Evolutionary conservation across 169 alveolate genomes (phyloP), one percentile per base, ranked within the genome.

Genomic region (Plasmodium malariae): DNA sequence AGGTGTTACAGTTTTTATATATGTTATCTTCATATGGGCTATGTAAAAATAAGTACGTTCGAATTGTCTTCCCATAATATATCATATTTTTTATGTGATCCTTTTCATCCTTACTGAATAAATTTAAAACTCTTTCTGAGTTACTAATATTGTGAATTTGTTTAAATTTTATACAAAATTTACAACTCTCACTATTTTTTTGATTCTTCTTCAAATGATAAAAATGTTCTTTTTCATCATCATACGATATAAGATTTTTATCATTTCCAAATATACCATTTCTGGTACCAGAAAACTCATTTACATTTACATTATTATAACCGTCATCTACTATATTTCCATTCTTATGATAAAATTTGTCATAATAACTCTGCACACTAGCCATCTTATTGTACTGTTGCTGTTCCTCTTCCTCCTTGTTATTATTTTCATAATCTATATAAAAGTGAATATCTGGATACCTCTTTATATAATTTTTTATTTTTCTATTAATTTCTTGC

Each of bases 171-270:
- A 68, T 86, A 24, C 92, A 86, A 57, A 86, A 86, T 36, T 70
- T 86, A 65, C 92, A 86, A 30, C 28, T 83, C 17, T 9, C 34
- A 54, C 37, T 57, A 32, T 40, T 32, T 40, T 86, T 71, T 48
- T 86, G 78, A 49, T 54, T 54, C 24, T 86, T 68, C 51, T 70
- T 86, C 49, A 86, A 69, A 70, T 86, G 92, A 40, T 45, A 19
- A 86, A 86, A 86, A 37, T 86, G 92, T 32, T 86, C 92, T 49
- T 86, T 86, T 12, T 86, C 92, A 59, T 86, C 92, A 43, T 86
- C 92, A 60, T 57, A 86, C 12, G 67, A 12, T 37, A 69, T 24
- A 3, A 83, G 34, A 49, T 83, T 65, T 70, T 54, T 68, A 40
- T 45, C 51, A 11, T 71, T 83, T 32, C 32, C 12, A 49, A 69